Base-by-base conservation (phyloP, 1,284 basidiomycete genomes). In the Tylopilus orsonianus region DNA sequence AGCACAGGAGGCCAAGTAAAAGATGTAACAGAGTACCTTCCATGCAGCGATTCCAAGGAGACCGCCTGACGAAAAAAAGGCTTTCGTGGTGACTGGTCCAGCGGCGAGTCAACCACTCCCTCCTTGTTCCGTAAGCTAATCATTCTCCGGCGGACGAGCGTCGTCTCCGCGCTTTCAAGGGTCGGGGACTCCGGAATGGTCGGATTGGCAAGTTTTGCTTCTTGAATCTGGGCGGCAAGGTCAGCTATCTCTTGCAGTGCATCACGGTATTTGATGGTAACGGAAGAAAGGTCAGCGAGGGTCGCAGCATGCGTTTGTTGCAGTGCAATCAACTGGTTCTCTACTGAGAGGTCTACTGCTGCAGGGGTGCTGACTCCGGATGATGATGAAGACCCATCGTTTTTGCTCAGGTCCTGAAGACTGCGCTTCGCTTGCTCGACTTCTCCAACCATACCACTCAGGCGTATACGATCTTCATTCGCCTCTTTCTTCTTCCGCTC, bases 201-300 rank as follows among this genome's bases (percentile, higher is more conserved):
- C 23, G 65, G 63, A 49, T 71, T 79, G 57, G 73, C 75, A 27
- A 87, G 79, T 59, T 85, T 91, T 9, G 81, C 79, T 63, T 93
- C 91, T 60, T 91, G 81, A 34, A 93, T 83, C 65, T 93, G 90
- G 16, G 82, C 80, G 13, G 87, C 85, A 38, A 97, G 78, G 55
- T 93, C 90, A 12, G 87, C 87, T 53, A 97, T 93, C 66, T 94
- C 90, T 49, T 80, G 79, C 23, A 96, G 76, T n/a, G 93, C 88
- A 56, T 95, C 88, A 30, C 86, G 84, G 65, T 96, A 96, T 65
- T 93, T 93, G 34, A 72, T 70, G 5, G 87, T 86, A 30, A 95
- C 79, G 2, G 80, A 74, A 8, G 90, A 84, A 23, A 95, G 77
- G 61, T 94, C 89, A 2, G 81, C 75, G 9, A 94, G 77, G 1